Evolutionary conservation across 768 basidiomycete species (phyloP).

Genomic region (Scleroderma citrinum): DNA sequence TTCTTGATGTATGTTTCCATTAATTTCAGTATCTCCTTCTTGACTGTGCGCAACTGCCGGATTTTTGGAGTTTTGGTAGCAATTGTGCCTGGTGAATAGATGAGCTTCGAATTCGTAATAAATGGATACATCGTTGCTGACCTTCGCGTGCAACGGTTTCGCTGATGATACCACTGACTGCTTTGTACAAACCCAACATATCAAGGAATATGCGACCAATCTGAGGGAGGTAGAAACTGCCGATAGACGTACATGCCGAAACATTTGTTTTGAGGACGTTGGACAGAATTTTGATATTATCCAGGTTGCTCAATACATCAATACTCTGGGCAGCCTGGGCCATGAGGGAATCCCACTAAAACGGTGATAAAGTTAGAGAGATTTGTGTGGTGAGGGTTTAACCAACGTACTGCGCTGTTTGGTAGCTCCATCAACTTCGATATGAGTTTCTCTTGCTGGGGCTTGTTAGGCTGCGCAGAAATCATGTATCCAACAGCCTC

Average conservation of each 20-base stretch:
- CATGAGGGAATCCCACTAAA: conserved; percentile 96
- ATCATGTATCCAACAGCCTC: conserved; percentile 99
- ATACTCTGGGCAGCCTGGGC: conserved; percentile 87
- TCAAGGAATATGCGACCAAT: conserved; percentile 94
- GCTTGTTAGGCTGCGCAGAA: conserved; percentile 96
- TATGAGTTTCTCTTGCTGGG: conserved; percentile 92
- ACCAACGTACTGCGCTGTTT: conserved; percentile 80
- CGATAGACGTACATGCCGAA: conserved; percentile 94
- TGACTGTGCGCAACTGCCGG: conserved; percentile 89
- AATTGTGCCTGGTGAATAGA: conserved; percentile 55
- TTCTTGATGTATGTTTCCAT: conserved; percentile 98
- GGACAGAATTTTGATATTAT: conserved; percentile 94
- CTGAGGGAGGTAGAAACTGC: conserved; percentile 96
- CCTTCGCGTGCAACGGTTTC: conserved; percentile 86
- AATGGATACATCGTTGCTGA: conserved; percentile 24
- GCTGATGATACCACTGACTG: conserved; percentile 94
- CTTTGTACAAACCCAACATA: conserved; percentile 97
- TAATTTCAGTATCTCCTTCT: conserved; percentile 95
- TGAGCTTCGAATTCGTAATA: neutral
- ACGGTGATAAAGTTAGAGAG: conserved; percentile 2
- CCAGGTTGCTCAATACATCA: conserved; percentile 83
- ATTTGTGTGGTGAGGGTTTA: neutral
- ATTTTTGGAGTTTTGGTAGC: conserved; percentile 98
- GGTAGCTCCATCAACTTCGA: conserved; percentile 95
- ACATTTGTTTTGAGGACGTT: conserved; percentile 99